These are phyloP conservation scores for Mycena sp. DNA, from an alignment of 1,284 basidiomycete species.

Conservation along the genomic window DNA sequence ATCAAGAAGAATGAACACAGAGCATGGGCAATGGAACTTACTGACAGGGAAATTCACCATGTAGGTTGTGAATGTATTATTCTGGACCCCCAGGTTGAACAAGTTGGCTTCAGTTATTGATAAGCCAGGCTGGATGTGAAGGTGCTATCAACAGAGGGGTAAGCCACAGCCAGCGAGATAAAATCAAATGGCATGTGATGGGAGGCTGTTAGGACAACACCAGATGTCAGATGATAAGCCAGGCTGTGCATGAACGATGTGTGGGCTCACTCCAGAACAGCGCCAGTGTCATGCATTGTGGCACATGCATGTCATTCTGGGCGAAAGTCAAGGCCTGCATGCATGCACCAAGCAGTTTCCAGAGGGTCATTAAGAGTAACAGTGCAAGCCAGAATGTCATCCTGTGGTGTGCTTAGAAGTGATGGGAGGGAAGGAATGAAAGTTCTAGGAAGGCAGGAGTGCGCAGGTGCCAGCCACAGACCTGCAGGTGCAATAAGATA, in stretches of 20 bases:
- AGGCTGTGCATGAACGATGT: neutral
- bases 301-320: neutral
- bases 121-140: slow-evolving; percentile 9
- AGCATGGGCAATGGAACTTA: neutral
- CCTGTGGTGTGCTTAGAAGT: too few species aligned
- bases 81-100: slow-evolving; percentile 6
- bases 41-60: slow-evolving; percentile 1
- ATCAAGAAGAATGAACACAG: neutral
- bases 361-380: neutral
- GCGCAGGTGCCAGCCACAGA: neutral
- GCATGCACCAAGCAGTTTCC: neutral
- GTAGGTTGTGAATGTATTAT: slow-evolving; percentile 7
- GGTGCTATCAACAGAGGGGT: neutral
- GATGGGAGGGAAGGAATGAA: neutral
- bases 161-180: too few species aligned
- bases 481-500: too few species aligned
- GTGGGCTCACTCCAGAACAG: neutral
- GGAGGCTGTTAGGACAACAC: neutral
- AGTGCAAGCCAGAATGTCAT: neutral
- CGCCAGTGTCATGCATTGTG: slow-evolving; percentile 5
- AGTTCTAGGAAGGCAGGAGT: neutral
- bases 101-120: slow-evolving; percentile 7
- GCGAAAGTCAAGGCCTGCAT: neutral
- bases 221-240: neutral
- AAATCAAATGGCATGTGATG: neutral